Conservation (phyloP, 2,329 filamentous ascomycete species). For the Parastagonospora nodorum region DNA sequence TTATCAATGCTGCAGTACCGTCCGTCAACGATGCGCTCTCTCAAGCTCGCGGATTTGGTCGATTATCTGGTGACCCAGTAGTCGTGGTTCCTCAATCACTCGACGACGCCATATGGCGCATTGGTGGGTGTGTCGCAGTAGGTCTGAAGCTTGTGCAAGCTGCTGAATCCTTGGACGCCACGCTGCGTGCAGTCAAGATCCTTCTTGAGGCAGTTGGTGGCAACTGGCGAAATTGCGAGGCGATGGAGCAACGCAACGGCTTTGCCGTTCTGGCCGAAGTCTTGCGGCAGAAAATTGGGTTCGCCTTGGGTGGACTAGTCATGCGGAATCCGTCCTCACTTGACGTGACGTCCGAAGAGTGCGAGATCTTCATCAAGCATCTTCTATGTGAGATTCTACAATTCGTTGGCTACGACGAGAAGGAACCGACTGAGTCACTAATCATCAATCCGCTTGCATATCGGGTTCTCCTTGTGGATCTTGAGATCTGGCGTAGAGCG, state of each 20-base stretch:
- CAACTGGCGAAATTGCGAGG: conserved; percentile 97
- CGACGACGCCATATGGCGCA: conserved; percentile 89
- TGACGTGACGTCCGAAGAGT: conserved; percentile 46
- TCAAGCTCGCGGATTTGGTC: conserved; percentile 77
- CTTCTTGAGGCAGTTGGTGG: conserved; percentile 84
- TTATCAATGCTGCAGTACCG: conserved; percentile 85
- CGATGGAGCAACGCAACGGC: conserved; percentile 94
- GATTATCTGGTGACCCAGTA: conserved; percentile 82
- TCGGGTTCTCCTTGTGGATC: conserved; percentile 86
- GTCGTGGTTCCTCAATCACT: conserved; percentile 80
- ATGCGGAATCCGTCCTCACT: conserved; percentile 53
- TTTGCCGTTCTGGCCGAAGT: conserved; percentile 87
- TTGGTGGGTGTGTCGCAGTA: conserved; percentile 88
- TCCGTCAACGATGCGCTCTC: conserved; percentile 88
- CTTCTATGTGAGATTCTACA: conserved; percentile 77
- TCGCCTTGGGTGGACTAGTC: conserved; percentile 51
- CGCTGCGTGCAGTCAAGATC: conserved; percentile 79
- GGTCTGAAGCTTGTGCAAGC: conserved; percentile 83
- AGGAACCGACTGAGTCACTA: conserved; percentile 82
- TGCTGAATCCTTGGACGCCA: conserved; percentile 70
- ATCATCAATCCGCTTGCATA: conserved; percentile 97
- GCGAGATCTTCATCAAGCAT: conserved; percentile 59
- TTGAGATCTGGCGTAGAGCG: conserved; percentile 84
- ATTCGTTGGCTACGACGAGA: conserved; percentile 86
- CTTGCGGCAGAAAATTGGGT: conserved; percentile 78